Evolutionary conservation across 495 filamentous ascomycete genomes (phyloP).

Genomic region (Stereocaulon alpinum): DNA sequence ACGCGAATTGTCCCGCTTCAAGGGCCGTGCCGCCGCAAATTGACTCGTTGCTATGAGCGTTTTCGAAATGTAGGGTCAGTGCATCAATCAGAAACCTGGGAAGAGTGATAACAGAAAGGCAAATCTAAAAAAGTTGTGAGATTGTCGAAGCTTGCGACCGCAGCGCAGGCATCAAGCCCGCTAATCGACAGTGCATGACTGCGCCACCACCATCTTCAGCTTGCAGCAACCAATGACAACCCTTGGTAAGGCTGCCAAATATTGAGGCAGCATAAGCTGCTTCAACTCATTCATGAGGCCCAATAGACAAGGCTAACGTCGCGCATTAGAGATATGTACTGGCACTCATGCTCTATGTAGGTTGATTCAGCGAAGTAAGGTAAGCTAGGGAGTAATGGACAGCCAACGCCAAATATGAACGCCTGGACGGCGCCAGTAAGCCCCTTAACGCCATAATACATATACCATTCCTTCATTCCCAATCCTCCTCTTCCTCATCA

Average conservation of each 20-base stretch:
- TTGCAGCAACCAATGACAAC: not conserved
- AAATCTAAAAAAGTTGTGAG: not conserved
- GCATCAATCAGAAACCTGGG: no score
- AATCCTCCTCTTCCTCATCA: conserved; percentile 68
- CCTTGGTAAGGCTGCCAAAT: no score
- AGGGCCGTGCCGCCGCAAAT: no score
- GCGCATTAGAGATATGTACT: not conserved
- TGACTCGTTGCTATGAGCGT: no score
- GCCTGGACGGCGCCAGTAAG: not conserved
- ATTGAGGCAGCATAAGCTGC: no score
- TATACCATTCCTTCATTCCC: conserved; percentile 50
- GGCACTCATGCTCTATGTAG: not conserved
- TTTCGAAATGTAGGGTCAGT: no score
- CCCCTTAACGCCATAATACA: not conserved
- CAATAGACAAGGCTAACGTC: no score
- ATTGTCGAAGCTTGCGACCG: not conserved
- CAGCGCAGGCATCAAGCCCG: not conserved
- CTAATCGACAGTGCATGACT: not conserved
- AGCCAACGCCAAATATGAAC: not conserved
- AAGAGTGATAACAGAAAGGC: not conserved
- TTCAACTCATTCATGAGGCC: no score
- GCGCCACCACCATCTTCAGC: not conserved
- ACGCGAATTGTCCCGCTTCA: no score
- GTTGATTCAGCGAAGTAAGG: not conserved
- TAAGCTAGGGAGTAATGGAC: not conserved